These are phyloP conservation scores for Stentor coeruleus DNA, from an alignment of 73 alveolate species.

Conservation along the genomic window DNA sequence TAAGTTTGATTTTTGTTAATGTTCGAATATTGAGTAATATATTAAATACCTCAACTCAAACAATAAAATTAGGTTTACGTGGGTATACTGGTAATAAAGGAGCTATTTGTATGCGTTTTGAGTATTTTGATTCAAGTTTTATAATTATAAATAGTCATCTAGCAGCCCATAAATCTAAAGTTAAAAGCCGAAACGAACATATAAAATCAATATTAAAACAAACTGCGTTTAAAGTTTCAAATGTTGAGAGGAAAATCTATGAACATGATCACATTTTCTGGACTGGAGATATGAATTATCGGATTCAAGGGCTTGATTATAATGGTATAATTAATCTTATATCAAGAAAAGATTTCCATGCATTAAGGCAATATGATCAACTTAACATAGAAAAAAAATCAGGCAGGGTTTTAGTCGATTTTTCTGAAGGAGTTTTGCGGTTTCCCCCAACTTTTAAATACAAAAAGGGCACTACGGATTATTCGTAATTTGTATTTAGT, in stretches of 20 bases:
- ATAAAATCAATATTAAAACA: neutral
- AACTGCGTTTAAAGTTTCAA: neutral
- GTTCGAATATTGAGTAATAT: neutral
- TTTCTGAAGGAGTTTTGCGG: neutral
- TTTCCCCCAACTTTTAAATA: slow-evolving; percentile 16
- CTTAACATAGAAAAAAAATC: neutral
- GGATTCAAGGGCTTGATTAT: neutral
- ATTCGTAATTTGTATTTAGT: neutral
- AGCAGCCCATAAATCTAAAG: slow-evolving; percentile 13
- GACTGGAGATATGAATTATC: slow-evolving; percentile 12
- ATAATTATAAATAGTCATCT: neutral
- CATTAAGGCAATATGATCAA: neutral
- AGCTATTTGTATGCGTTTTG: neutral
- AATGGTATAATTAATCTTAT: neutral
- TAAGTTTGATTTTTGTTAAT: slow-evolving; percentile 19
- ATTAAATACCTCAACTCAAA: neutral
- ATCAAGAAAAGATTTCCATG: neutral
- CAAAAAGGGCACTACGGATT: neutral
- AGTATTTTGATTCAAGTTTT: neutral
- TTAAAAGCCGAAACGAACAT: slow-evolving; percentile 3
- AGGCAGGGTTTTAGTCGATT: neutral
- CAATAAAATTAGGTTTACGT: neutral
- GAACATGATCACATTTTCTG: slow-evolving; percentile 11
- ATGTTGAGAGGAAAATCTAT: neutral
- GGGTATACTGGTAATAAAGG: slow-evolving; percentile 23